Conservation (phyloP, 2,329 filamentous ascomycete genomes). For the Aspergillus costaricaensis region DNA sequence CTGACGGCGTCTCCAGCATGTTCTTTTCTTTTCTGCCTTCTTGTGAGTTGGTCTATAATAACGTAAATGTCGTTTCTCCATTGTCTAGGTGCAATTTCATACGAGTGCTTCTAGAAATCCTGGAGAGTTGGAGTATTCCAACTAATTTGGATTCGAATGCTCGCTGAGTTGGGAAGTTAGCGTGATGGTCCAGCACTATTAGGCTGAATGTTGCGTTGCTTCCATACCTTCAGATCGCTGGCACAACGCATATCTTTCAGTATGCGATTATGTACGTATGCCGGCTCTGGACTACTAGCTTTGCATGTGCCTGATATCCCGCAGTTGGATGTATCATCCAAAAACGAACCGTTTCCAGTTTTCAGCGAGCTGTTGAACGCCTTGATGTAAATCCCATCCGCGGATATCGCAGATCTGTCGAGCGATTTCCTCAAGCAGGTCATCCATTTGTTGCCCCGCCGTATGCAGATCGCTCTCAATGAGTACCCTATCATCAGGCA, state of each 20-base stretch:
- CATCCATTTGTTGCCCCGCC: conserved; percentile 81
- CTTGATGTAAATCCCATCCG: conserved; percentile 73
- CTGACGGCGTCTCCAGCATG: neutral
- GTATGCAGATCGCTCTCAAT: conserved; percentile 88
- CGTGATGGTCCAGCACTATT: too few species aligned
- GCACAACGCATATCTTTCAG: neutral
- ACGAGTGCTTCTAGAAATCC: neutral
- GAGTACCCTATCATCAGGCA: conserved; percentile 77
- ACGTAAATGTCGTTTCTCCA: neutral
- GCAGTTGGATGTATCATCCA: conserved; percentile 46
- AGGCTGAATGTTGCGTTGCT: neutral
- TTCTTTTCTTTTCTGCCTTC: neutral
- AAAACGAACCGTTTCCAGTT: conserved; percentile 82
- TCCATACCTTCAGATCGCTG: neutral
- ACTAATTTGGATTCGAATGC: accelerated
- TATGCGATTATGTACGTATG: neutral
- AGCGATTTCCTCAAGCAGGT: conserved; percentile 71
- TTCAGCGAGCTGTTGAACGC: conserved; percentile 64
- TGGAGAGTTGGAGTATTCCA: neutral
- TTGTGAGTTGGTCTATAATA: neutral
- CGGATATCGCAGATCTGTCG: conserved; percentile 76
- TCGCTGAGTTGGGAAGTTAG: neutral
- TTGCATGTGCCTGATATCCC: neutral
- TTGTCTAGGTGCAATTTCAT: neutral
- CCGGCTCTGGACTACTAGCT: neutral